These are phyloP conservation scores for Dictyostelium gargantuum DNA, from an alignment of 208 protist genomes.

Conservation along the genomic window DNA sequence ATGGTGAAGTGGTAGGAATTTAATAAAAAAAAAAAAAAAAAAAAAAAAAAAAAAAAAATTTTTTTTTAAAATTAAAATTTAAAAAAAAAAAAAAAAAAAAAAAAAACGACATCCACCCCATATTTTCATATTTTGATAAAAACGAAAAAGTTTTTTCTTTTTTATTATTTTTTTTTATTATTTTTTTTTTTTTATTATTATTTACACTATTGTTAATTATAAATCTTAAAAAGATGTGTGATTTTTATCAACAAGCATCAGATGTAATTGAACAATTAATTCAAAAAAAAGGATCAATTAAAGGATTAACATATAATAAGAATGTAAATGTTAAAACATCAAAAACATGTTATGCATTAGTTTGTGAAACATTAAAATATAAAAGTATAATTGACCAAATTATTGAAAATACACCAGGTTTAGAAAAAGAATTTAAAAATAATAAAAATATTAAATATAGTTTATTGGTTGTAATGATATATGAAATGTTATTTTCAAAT, in stretches of 20 bases:
- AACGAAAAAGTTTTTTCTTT: too few relatives aligned
- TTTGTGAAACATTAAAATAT: conserved; percentile 78
- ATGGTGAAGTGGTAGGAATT: neutral
- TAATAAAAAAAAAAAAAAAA: neutral
- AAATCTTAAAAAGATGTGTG: neutral
- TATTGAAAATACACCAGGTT: neutral
- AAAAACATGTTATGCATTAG: conserved; percentile 73
- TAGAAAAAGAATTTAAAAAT: conserved; percentile 37
- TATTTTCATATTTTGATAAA: too few relatives aligned
- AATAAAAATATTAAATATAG: conserved; percentile 27
- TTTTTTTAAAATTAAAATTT: neutral
- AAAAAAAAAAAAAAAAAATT: neutral
- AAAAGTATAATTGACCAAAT: conserved; percentile 44
- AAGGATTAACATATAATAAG: conserved; percentile 27
- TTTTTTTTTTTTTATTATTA: too few relatives aligned
- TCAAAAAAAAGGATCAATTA: conserved; percentile 62
- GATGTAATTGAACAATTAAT: conserved; percentile 45
- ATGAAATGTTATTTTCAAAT: conserved; percentile 21
- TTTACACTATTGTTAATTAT: neutral
- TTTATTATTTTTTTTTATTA: too few relatives aligned
- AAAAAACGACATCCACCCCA: too few relatives aligned
- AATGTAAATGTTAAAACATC: conserved; percentile 6
- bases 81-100: neutral
- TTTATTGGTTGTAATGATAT: conserved; percentile 36
- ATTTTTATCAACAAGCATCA: conserved; percentile 50